phyloP scores from a whole-genome alignment of 495 filamentous ascomycete genomes.

The Aspergillus homomorphus region DNA sequence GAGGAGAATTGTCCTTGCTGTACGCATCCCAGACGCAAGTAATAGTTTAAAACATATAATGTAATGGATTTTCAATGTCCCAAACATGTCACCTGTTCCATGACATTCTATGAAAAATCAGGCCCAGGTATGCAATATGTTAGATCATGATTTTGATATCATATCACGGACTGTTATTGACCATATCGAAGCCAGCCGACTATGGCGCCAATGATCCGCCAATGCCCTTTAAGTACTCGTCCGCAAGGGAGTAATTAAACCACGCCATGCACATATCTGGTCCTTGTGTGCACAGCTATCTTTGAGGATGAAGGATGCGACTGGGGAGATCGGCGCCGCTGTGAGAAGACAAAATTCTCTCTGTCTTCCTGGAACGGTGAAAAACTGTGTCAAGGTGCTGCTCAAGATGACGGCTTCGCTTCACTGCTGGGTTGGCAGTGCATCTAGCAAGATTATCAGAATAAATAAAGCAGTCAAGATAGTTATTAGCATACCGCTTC shows the following conservation, averaged over 20 bases:
- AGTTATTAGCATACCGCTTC: conserved; percentile 47
- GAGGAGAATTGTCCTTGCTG: no score
- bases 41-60: no score
- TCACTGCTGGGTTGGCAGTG: conserved; percentile 22
- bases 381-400: no score
- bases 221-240: neutral
- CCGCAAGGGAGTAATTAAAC: neutral
- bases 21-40: no score
- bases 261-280: neutral
- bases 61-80: no score
- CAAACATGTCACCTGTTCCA: no score
- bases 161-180: no score
- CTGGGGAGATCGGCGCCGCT: neutral
- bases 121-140: no score
- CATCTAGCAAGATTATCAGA: conserved; percentile 28
- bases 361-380: neutral
- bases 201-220: neutral
- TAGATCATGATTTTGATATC: no score
- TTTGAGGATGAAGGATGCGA: neutral
- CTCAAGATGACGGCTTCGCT: conserved; percentile 16
- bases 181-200: neutral
- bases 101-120: no score
- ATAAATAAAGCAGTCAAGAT: neutral
- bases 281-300: no score
- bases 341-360: neutral